Evolutionary conservation across 2,329 filamentous ascomycete genomes (phyloP), one percentile per base, ranked within the genome.

Genomic region (Cercospora berteroae): DNA sequence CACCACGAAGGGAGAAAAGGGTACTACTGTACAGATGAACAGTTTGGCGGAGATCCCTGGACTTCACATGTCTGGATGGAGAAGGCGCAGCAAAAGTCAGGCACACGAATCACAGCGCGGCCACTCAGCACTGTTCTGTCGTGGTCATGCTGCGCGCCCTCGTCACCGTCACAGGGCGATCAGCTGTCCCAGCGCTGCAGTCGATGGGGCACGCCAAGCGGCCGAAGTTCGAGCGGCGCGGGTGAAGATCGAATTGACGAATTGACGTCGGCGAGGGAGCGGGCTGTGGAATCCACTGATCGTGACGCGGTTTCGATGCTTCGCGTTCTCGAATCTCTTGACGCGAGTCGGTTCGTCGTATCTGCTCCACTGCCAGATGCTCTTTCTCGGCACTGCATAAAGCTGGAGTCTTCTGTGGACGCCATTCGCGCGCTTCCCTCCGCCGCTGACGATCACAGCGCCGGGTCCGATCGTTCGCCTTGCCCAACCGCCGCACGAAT

Each of bases 181-280:
- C 18, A 33, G 25, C 12, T 57, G 55, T 57, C 55, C 27, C 55
- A 18, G 55, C 48, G 20, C 5, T 18, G 31, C 6, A 16, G 57
- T 60, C 1, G 42, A 62, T 48, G 39, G 39, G 59, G 39, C 59
- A 3, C 42, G 59, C 59, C 59, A 62, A 62, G 59, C 42, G 12
- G 20, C 59, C 59, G 59, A 62, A 62, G 59, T 52, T 31, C 23
- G 33, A 62, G 59, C 59, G 59, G 25, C 36, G 36, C 20, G 23
- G 36, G 20, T 29, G 33, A 25, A 25, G 18, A 44, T 2, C 25
- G 23, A 23, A 25, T 60, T 0, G 58, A 31, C 58, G 36, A 36
- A 42, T 60, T 8, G 58, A 60, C 36, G 36, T 44, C 20, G 58
- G 18, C 29, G 58, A 27, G 13, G 9, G 13, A 56, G 52, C 25